Percentiles rank a stretch among this genome's conserved stretches.
phyloP scores from a whole-genome alignment of 768 basidiomycete genomes.

The Rhizopogon vulgaris region DNA sequence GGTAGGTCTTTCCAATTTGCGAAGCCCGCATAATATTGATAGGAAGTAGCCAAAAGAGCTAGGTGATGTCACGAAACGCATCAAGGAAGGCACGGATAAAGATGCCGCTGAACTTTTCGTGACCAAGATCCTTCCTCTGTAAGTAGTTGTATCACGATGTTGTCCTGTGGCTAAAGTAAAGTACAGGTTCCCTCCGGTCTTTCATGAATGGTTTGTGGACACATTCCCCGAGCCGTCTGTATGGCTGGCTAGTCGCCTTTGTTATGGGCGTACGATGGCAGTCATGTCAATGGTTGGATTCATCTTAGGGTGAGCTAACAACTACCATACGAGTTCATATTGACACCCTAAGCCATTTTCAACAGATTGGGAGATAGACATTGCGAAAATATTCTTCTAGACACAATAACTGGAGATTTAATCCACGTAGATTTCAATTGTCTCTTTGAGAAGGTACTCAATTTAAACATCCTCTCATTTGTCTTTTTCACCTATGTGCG shows the following conservation, averaged over 20 bases:
- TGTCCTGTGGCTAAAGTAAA: not conserved
- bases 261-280: constrained; percentile 84
- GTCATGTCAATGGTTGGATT: constrained; percentile 99
- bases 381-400: constrained; percentile 93
- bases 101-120: constrained; percentile 48
- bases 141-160: constrained; percentile 15
- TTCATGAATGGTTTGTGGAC: constrained; percentile 96
- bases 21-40: not conserved
- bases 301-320: constrained; percentile 71
- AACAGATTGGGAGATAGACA: constrained; percentile 94
- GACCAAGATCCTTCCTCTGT: constrained; percentile 53
- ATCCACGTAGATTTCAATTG: constrained; percentile 99
- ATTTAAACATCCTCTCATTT: not conserved
- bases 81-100: constrained; percentile 45
- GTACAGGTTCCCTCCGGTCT: constrained; percentile 71
- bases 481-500: not conserved
- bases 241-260: constrained; percentile 85
- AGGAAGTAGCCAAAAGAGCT: constrained; percentile 39
- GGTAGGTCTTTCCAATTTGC: constrained; percentile 29
- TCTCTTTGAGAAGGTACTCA: constrained; percentile 84
- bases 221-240: constrained; percentile 95
- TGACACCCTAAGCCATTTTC: not conserved
- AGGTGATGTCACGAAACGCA: constrained; percentile 37
- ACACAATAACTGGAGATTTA: constrained; percentile 80
- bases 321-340: too few relatives aligned